A percentile compares a stretch with the other conserved stretches of the same genome.
Evolutionary conservation across 2,329 filamentous ascomycete species (phyloP).

Genomic region (Hymenoscyphus salicellus): DNA sequence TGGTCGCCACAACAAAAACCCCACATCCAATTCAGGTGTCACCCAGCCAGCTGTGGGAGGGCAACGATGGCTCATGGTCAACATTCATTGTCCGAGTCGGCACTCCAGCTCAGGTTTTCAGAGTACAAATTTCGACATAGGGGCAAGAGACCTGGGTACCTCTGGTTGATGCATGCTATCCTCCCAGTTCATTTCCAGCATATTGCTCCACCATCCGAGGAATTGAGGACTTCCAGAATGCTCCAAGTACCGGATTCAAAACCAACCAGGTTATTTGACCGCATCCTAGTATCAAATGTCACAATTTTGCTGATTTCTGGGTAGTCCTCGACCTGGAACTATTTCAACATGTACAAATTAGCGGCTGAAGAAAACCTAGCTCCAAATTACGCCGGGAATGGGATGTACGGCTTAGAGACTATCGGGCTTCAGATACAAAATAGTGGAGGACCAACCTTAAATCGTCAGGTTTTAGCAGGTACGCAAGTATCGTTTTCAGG

Average conservation of each 20-base stretch:
- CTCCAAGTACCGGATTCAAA: conserved; percentile 15
- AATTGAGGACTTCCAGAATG: conserved; percentile 10
- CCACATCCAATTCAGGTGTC: conserved; percentile 10
- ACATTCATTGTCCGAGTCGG: conserved; percentile 41
- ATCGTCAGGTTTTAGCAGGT: conserved; percentile 21
- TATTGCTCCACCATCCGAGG: conserved; percentile 19
- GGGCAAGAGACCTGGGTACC: conserved; percentile 38
- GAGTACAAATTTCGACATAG: conserved; percentile 39
- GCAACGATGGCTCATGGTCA: conserved; percentile 41
- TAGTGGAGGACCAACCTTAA: conserved; percentile 26
- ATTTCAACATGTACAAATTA: conserved; percentile 38
- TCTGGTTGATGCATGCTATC: conserved; percentile 16
- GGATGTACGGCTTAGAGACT: conserved; percentile 25
- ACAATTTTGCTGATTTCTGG: not conserved
- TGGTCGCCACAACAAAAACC: not conserved
- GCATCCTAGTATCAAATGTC: not conserved
- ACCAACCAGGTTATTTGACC: conserved; percentile 10
- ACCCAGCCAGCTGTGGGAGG: conserved; percentile 20
- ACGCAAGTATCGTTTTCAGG: conserved; percentile 13
- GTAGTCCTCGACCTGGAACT: conserved; percentile 36
- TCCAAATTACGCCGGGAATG: conserved; percentile 29
- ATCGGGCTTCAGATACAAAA: conserved; percentile 18
- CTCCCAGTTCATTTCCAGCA: conserved; percentile 6
- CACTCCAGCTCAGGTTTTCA: conserved; percentile 38
- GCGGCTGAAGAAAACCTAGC: conserved; percentile 40